Percentiles rank a stretch among this genome's conserved stretches.
Conservation (phyloP, 148 eudicot species). For the Cornus suecica region DNA sequence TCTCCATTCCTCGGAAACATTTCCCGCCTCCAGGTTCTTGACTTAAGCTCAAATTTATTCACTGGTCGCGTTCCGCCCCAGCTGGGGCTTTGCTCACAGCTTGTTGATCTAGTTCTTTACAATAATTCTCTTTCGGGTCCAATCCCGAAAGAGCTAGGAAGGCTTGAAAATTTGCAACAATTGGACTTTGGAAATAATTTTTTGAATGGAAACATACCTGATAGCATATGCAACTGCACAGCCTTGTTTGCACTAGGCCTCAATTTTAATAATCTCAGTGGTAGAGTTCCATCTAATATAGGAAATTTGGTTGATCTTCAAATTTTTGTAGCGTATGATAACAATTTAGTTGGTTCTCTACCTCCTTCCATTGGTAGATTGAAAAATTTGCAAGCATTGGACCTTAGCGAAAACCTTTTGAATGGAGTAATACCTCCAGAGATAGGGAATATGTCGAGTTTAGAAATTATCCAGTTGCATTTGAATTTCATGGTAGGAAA, state of each 20-base stretch:
- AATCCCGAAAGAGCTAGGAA: constrained; percentile 56
- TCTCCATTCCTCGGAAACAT: constrained; percentile 61
- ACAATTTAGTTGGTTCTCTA: constrained; percentile 52
- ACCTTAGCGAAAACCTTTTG: constrained; percentile 51
- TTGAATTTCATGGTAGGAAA: constrained; percentile 49
- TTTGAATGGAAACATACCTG: constrained; percentile 63
- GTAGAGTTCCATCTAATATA: constrained; percentile 50
- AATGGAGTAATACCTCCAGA: constrained; percentile 50
- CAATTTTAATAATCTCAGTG: constrained; percentile 48
- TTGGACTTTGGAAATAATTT: constrained; percentile 58
- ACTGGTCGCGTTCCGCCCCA: constrained; percentile 59
- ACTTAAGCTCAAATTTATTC: constrained; percentile 55
- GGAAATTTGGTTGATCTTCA: constrained; percentile 56
- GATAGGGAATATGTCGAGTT: constrained; percentile 57
- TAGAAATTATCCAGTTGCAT: constrained; percentile 48
- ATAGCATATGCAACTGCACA: constrained; percentile 53
- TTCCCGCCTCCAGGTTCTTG: constrained; percentile 67
- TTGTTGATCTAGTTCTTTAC: constrained; percentile 36
- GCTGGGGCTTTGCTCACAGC: constrained; percentile 52
- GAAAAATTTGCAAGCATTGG: constrained; percentile 39
- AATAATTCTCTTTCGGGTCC: constrained; percentile 54
- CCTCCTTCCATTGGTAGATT: constrained; percentile 59
- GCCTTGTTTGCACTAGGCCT: constrained; percentile 39
- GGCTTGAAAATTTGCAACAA: constrained; percentile 35
- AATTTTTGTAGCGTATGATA: constrained; percentile 39